Evolutionary conservation across 78 protist genomes (phyloP), one percentile per base, ranked within the genome.

Genomic region (Polysphondylium violaceum): DNA sequence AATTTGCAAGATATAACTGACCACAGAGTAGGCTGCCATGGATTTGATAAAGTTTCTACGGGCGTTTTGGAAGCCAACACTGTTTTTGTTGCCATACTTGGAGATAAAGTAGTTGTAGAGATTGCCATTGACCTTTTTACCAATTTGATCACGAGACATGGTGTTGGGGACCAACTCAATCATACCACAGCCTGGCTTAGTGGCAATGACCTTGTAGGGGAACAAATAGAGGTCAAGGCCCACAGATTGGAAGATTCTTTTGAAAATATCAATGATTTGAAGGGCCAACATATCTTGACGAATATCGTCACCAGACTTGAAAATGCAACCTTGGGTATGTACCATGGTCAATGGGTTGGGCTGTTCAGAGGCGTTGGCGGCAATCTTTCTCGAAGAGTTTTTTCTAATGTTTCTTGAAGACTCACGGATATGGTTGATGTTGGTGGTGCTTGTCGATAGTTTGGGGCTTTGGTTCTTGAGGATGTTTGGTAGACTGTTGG

Each of bases 221-320:
- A 44, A 92, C 19, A 97, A 78, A 85, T 61, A 96, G n/a, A 97
- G 41, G 31, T 95, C 88, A 36, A 97, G 61, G 1, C 95, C 95
- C 0, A 50, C 93, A 55, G 33, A 3, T 14, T 87, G 63, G 76
- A 97, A 97, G 27, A 97, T 88, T 36, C 94, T 58, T 38, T 95
- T 61, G 67, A 97, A 93, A 11, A 95, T 44, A 31, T 74, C 77
- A n/a, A 98, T 96, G 11, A 97, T 53, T 86, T 96, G 98, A 5
- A 97, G 76, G 1, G 98, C 98, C 3, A 98, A 91, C 92, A 89
- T 69, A 76, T 98, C 99, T 51, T 98, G 99, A n/a, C 99, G 90
- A 47, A 95, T 91, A 43, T 98, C 99, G 53, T 98, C 99, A 47
- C 98, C 97, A 36, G 85, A 55, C 63, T 92, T 88, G 63, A 88